These are phyloP conservation scores for Phytophthora kernoviae DNA, from an alignment of 352 stramenopile species.

Conservation along the genomic window DNA sequence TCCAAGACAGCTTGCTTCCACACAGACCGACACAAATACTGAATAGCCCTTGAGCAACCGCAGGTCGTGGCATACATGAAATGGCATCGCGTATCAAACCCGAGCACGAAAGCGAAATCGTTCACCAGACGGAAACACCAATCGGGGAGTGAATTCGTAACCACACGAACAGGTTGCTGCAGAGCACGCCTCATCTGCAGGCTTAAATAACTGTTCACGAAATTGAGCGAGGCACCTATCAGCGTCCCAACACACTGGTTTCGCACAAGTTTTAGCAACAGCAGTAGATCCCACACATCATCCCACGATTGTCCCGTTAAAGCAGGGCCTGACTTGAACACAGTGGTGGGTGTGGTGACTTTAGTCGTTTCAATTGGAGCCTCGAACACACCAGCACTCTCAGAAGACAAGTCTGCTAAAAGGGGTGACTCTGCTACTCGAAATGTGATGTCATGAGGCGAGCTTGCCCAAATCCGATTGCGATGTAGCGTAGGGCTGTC, in stretches of 20 bases:
- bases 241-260: conserved; percentile 19
- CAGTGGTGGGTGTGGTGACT: neutral
- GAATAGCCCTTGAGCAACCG: conserved; percentile 68
- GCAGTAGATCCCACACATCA: conserved; percentile 64
- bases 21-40: conserved; percentile 67
- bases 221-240: conserved; percentile 21
- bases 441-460: conserved; percentile 69
- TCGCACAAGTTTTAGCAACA: conserved; percentile 50
- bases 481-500: conserved; percentile 1
- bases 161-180: conserved; percentile 64
- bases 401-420: conserved; percentile 14
- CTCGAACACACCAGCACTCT: conserved; percentile 3
- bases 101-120: conserved; percentile 66
- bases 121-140: conserved; percentile 62
- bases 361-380: conserved; percentile 5
- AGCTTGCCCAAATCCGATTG: conserved; percentile 44
- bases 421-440: conserved; percentile 31
- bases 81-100: conserved; percentile 66
- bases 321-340: neutral
- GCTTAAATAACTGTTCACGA: conserved; percentile 67
- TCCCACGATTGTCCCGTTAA: conserved; percentile 47
- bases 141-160: conserved; percentile 60
- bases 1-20: conserved; percentile 69
- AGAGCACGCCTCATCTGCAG: conserved; percentile 64
- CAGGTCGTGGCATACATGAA: conserved; percentile 75